A percentile compares a stretch with the other conserved stretches of the same genome.
Evolutionary conservation across 2,329 filamentous ascomycete species (phyloP).

Genomic region (Colletotrichum sp.): DNA sequence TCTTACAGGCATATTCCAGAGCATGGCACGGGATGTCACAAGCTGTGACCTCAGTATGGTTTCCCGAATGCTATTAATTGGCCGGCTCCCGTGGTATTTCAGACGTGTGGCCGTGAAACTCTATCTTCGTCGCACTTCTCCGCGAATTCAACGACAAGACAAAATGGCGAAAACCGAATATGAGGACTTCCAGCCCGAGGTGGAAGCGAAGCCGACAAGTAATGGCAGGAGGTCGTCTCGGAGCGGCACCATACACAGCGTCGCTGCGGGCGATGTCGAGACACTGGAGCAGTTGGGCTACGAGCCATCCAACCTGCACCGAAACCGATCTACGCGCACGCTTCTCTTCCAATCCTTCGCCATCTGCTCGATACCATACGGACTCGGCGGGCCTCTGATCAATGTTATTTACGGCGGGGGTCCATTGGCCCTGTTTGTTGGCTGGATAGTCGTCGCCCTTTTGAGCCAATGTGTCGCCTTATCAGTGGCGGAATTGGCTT

Average conservation of each 20-base stretch:
- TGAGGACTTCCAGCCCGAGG: neutral
- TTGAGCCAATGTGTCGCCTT: neutral
- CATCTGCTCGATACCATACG: slow-evolving; percentile 76
- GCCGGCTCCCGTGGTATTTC: neutral
- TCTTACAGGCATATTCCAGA: neutral
- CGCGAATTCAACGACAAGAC: neutral
- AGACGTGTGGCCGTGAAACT: neutral
- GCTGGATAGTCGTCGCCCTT: neutral
- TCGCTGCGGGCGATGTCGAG: slow-evolving; percentile 56
- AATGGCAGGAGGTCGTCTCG: neutral
- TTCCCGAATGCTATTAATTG: neutral
- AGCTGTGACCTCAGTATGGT: neutral
- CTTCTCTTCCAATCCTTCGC: slow-evolving; percentile 80
- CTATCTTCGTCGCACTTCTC: neutral
- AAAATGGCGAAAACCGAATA: neutral
- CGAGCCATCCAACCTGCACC: slow-evolving; percentile 62
- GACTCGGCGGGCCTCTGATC: slow-evolving; percentile 70
- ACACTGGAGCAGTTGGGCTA: slow-evolving; percentile 69
- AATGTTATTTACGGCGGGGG: neutral
- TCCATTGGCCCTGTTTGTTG: neutral
- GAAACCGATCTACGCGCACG: slow-evolving; percentile 70
- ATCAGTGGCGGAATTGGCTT: neutral
- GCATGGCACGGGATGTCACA: neutral
- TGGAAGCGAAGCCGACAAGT: neutral
- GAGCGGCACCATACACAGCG: neutral